Base-by-base conservation (phyloP, 2,329 filamentous ascomycete species). In the Pseudogymnoascus sp. region DNA sequence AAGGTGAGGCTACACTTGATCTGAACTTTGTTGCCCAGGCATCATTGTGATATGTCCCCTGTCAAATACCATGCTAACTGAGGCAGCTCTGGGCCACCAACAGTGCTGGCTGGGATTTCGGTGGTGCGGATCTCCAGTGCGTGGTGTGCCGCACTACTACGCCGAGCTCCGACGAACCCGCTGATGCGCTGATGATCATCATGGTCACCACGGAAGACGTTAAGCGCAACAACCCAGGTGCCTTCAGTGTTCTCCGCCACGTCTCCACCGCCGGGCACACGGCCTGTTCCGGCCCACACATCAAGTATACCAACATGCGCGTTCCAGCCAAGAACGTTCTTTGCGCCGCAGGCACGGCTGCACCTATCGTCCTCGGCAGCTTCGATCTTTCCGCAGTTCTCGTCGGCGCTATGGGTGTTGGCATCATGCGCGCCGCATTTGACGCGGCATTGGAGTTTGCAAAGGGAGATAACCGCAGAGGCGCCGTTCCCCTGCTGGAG, bases 361-460 rank as follows among this genome's bases (percentile, higher is more conserved):
- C 75, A 0, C 65, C 73, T 9, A 63, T 81, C 2, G 75, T 79
- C 1, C 74, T 75, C 14, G 66, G 69, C 18, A 72, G 76, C 0
- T 81, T 83, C 60, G 77, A 77, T 3, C 54, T 62, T 28, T 62
- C 57, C 11, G 80, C 79, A 1, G 76, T 77, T 1, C 71, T 84
- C 0, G 81, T 83, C 0, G 80, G 80, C 1, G 80, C 81, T 2
- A 83, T 84, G 77, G 74, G 74, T 8, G 78, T 80, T 0, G 79
- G 80, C 2, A 71, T 84, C 39, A 81, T 82, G 79, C 75, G 81
- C 0, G 75, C 77, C 0, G 75, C 77, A 0, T 84, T 84, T 64
- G 80, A 82, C 12, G 75, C 75, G 0, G 80, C 79, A 1, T 69
- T 84, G 1, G 65, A 66, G 1, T 84, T 82, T 63, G 78, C 79